Percentiles rank a stretch among this genome's conserved stretches.
Evolutionary conservation across 2,329 filamentous ascomycete genomes (phyloP).

Genomic region (Ceratocystis destructans): DNA sequence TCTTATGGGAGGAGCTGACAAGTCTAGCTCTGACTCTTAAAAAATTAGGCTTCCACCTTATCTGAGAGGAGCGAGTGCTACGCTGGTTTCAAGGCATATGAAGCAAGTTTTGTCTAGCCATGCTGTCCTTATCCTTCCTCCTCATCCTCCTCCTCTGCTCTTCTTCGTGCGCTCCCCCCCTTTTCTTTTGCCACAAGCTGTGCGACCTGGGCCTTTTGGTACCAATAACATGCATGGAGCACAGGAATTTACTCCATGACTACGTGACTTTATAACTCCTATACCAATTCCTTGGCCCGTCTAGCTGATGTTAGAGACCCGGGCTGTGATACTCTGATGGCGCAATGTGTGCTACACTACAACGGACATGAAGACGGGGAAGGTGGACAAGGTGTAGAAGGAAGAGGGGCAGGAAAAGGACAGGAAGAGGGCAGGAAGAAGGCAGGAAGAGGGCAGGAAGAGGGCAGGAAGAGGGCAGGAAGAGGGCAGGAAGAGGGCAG

Average conservation of each 20-base stretch:
- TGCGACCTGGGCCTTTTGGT: not conserved
- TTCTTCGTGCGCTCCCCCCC: not conserved
- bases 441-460: too few species aligned
- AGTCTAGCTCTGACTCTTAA: not conserved
- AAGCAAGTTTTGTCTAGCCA: not conserved
- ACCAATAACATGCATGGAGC: not conserved
- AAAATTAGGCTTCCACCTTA: not conserved
- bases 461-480: too few species aligned
- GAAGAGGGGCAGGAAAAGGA: not conserved
- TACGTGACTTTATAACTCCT: not conserved
- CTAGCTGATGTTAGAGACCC: not conserved
- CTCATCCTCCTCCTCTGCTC: not conserved
- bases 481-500: too few species aligned
- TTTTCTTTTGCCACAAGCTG: not conserved
- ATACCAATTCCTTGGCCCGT: not conserved
- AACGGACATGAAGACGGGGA: not conserved
- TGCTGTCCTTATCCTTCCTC: not conserved
- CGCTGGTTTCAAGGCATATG: constrained; percentile 1
- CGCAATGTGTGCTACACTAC: not conserved
- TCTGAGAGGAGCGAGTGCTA: not conserved
- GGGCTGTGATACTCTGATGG: not conserved
- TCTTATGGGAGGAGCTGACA: not conserved
- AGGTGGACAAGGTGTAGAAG: not conserved
- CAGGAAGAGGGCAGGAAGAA: too few species aligned
- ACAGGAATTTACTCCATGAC: too few species aligned